Evolutionary conservation across 1,284 basidiomycete species (phyloP), one percentile per base, ranked within the genome.

Genomic region (Ceratobasidium sp.): DNA sequence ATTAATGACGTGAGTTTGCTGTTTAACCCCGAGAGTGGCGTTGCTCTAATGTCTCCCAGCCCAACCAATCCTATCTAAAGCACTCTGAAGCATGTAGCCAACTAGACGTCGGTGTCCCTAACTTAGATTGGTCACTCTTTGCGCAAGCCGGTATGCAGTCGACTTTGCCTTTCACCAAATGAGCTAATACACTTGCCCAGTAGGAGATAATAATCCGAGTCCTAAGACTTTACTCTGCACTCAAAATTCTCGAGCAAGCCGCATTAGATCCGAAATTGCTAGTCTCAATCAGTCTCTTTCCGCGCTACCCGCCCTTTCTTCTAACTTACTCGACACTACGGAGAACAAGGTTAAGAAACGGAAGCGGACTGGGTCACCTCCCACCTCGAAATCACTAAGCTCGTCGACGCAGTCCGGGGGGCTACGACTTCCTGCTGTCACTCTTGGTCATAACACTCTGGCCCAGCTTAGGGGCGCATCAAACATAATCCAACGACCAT

Each of bases 331-430:
- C 33, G 63, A 76, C 49, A 44, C 39, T 56, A 23, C 63, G 39
- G 73, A 66, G 33, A 63, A 28, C 9, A 76, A 58, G 20, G 33
- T 33, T 13, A 76, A 56, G 39, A 76, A 76, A 58, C 73, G 73
- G 12, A 76, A 63, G 40, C 73, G 73, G 10, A 23, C 44, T 42
- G 51, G 55, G 28, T 33, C 61, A 28, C 33, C 49, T 55, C 73
- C 10, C 23, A 10, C 15, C 33, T 5, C 10, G 10, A 9, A 28
- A 40, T 10, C 63, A 15, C n/a, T 28, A 10, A 10, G 49, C 40
- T 55, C 26, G 60, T 13, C 51, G 23, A 42, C 46, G 3, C 51
- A 39, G n/a, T 56, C 63, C 12, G 61, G 73, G 42, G 63, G 63
- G 13, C 39, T 76, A 18, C 73, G 73, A 9, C 63, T 67, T 18